Evolutionary conservation across 192 early-diverging fungal species (phyloP), one percentile per base, ranked within the genome.

Genomic region (Linnemannia zychae): DNA sequence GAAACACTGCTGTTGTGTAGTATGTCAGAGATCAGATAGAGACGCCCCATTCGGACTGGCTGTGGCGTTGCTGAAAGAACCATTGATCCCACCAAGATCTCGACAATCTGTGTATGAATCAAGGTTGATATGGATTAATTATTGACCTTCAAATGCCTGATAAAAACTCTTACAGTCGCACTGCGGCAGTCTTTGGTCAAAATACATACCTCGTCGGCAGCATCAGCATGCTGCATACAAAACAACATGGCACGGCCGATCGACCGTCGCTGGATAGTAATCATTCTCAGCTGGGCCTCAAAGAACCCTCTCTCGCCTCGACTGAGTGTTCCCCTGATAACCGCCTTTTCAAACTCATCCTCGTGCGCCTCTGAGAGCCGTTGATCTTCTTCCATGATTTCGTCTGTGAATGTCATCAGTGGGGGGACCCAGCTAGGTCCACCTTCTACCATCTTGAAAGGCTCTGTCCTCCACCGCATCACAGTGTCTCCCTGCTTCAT

Each of bases 391-490:
- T 93, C 92, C 76, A 91, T 70, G 80, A 93, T 93, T 33, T 93
- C 88, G 57, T 95, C 95, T 24, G 94, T 88, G 77, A 94, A 94
- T 4, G 92, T 89, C 44, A 94, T 87, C 46, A 91, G 87, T 2
- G 97, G 97, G n/a, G 98, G 97, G 28, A 94, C 89, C 97, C 98
- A 98, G 49, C 93, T 79, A 9, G 95, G 91, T 1, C 95, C 97
- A 36, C 90, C 91, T 73, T 95, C 93, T 71, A 94, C 94, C 97
- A 99, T 98, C 12, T 93, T 90, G 85, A 99, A 99, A 38, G 96
- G 92, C 53, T 95, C 90, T 18, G 89, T 89, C 40, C 88, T 90
- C 98, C 97, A 98, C 16, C 88, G 88, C 36, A 78, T 78, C 73
- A 89, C 92, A 2, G 93, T 89, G 70, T 99, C 98, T 31, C 95